Conservation (phyloP, 164 flowering plant genomes). For the Umbilicus rupestris region DNA sequence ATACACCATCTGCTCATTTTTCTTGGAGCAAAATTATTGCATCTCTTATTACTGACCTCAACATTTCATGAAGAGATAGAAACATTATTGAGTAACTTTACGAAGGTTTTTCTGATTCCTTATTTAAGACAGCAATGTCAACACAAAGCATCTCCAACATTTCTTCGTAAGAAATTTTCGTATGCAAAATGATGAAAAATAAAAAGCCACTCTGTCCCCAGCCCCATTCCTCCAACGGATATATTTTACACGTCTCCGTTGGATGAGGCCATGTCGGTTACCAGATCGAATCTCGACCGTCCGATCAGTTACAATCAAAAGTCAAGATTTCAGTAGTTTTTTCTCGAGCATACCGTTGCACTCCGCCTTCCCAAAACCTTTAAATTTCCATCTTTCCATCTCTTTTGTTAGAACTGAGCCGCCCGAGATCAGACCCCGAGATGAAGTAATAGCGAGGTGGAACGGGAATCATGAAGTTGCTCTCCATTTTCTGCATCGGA, state of each 20-base stretch:
- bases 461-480: conserved; percentile 34
- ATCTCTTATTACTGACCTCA: too few species aligned
- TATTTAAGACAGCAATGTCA: too few species aligned
- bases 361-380: background rate
- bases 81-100: too few species aligned
- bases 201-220: background rate
- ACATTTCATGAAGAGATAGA: too few species aligned
- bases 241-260: conserved; percentile 2
- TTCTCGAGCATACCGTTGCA: conserved; percentile 22
- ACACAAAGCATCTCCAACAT: too few species aligned
- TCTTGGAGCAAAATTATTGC: too few species aligned
- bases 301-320: background rate
- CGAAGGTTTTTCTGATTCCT: too few species aligned
- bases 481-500: conserved; percentile 40
- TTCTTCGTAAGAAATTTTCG: too few species aligned
- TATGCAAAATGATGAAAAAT: too few species aligned
- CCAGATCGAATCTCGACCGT: background rate
- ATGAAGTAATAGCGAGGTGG: conserved; percentile 17
- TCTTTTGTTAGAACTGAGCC: too few species aligned
- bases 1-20: background rate
- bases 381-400: too few species aligned
- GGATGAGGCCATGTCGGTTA: conserved; percentile 1
- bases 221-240: conserved; percentile 20
- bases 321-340: background rate
- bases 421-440: background rate